Conservation (phyloP, 352 stramenopile genomes). For the Thalassiosira mediterranea region DNA sequence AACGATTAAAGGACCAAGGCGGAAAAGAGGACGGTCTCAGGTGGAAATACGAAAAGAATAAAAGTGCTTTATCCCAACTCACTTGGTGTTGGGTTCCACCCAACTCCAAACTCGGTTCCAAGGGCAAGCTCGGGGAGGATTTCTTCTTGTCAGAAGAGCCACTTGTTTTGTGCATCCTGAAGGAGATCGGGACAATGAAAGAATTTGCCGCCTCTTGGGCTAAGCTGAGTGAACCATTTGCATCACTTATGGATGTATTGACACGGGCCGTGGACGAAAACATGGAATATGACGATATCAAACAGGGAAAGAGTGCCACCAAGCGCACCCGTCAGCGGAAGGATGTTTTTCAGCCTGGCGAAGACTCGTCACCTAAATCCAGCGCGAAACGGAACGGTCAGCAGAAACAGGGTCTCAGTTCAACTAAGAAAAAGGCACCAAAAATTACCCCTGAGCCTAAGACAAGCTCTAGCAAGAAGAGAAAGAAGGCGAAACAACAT, state of each 20-base stretch:
- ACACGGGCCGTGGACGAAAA: conserved; percentile 47
- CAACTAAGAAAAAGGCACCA: conserved; percentile 21
- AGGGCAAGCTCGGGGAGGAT: conserved; percentile 43
- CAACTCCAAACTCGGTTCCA: conserved; percentile 24
- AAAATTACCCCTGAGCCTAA: conserved; percentile 36
- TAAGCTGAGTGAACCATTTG: conserved; percentile 10
- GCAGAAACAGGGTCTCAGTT: neutral
- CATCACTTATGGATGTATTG: conserved; percentile 26
- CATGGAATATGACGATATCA: conserved; percentile 37
- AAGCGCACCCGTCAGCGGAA: conserved; percentile 13
- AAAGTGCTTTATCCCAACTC: conserved; percentile 14
- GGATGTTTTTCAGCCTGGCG: neutral
- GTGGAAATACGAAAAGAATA: conserved; percentile 47
- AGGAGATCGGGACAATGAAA: conserved; percentile 30
- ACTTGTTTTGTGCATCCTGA: conserved; percentile 39
- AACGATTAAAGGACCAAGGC: conserved; percentile 47
- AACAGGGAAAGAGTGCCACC: conserved; percentile 15
- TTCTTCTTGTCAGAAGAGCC: conserved; percentile 51
- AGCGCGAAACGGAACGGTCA: neutral
- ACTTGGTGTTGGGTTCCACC: conserved; percentile 53
- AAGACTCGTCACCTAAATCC: conserved; percentile 2
- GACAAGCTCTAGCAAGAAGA: conserved; percentile 24
- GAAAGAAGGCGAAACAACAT: conserved; percentile 16
- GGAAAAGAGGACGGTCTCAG: conserved; percentile 8
- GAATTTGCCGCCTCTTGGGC: conserved; percentile 17